Conservation (phyloP, 2,329 filamentous ascomycete species). For the Claviceps africana region DNA sequence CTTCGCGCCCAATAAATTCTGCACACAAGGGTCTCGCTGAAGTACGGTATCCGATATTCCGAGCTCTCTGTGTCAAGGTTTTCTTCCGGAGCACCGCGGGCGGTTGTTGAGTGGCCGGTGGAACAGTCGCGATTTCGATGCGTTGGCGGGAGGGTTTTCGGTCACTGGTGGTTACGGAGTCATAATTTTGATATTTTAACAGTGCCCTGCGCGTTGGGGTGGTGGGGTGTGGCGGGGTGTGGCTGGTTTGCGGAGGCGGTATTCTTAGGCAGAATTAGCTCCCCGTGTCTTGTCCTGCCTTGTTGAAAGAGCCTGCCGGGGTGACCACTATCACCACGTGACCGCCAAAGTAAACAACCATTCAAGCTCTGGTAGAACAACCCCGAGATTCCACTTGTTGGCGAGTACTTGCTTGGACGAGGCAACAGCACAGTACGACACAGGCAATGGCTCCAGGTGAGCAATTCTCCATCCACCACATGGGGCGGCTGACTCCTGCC, state of each 20-base stretch:
- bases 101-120: background rate
- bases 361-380: conserved; percentile 5
- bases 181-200: conserved; percentile 29
- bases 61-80: background rate
- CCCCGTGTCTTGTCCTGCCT: conserved; percentile 2
- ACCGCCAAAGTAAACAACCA: conserved; percentile 24
- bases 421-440: background rate
- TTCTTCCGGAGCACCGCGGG: background rate
- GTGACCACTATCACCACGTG: conserved; percentile 20
- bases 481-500: background rate
- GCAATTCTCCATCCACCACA: conserved; percentile 5
- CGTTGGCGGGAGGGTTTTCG: background rate
- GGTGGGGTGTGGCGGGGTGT: conserved; percentile 23
- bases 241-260: conserved; percentile 18
- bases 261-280: conserved; percentile 16
- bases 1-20: background rate
- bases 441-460: conserved; percentile 28
- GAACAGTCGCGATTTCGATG: background rate
- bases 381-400: background rate
- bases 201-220: conserved; percentile 12
- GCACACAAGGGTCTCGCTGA: background rate
- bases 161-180: background rate
- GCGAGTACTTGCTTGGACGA: background rate
- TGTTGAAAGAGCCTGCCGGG: background rate
- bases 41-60: background rate